Evolutionary conservation across 257 asterid genomes (phyloP).

Genomic region (Ophiorrhiza pumila): DNA sequence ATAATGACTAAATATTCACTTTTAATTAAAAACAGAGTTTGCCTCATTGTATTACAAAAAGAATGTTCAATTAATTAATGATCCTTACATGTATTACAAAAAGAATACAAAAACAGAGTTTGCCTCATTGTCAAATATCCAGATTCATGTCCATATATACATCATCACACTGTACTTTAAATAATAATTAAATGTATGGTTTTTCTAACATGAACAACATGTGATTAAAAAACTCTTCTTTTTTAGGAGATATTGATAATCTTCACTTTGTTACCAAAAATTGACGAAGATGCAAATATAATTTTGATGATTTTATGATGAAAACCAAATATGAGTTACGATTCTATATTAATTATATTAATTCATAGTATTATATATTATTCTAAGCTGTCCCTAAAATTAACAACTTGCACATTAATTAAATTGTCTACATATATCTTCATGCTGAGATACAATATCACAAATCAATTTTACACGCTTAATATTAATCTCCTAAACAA

Average conservation of each 20-base stretch:
- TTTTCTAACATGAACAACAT: constrained; percentile 3
- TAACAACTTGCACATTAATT: not conserved
- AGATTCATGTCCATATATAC: not conserved
- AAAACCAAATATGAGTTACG: not conserved
- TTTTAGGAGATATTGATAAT: not conserved
- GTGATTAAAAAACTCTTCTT: no score
- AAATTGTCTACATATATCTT: not conserved
- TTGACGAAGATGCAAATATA: not conserved
- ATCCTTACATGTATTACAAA: no score
- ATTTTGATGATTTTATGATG: not conserved
- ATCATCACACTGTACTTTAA: not conserved
- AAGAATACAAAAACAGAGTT: no score
- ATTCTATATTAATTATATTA: constrained; percentile 4
- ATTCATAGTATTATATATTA: not conserved
- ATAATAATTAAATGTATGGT: no score
- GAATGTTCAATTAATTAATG: no score
- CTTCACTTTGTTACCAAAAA: not conserved
- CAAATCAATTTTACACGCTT: not conserved
- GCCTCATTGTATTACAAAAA: no score
- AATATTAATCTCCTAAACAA: no score
- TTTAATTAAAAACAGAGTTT: no score
- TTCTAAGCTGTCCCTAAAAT: not conserved
- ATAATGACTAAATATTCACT: no score
- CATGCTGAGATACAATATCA: not conserved
- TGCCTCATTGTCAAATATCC: not conserved